These are phyloP conservation scores for Blastocystis sp. DNA, from an alignment of 352 stramenopile species.

Conservation along the genomic window DNA sequence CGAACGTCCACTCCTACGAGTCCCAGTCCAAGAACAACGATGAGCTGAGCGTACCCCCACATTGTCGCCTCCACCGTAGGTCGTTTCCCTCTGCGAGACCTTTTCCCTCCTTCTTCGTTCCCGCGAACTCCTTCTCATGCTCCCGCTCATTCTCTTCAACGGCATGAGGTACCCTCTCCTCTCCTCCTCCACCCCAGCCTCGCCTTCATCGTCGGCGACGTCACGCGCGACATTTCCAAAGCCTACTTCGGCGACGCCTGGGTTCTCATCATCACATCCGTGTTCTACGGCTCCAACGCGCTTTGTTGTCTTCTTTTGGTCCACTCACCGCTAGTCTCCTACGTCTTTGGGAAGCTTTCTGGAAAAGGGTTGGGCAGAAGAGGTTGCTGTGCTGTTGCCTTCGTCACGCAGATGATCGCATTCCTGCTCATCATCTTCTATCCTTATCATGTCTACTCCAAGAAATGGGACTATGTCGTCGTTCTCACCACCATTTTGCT, in stretches of 20 bases:
- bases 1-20: slow-evolving; percentile 18
- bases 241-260: slow-evolving; percentile 13
- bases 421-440: slow-evolving; percentile 66
- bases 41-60: neutral
- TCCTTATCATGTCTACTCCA: neutral
- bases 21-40: neutral
- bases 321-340: slow-evolving; percentile 6
- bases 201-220: slow-evolving; percentile 67
- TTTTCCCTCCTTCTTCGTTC: slow-evolving; percentile 31
- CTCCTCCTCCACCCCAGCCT: slow-evolving; percentile 19
- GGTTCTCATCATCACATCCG: slow-evolving; percentile 59
- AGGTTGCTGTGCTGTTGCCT: slow-evolving; percentile 15
- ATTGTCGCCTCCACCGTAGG: neutral
- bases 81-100: slow-evolving; percentile 39
- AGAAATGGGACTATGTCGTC: neutral
- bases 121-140: slow-evolving; percentile 30
- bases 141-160: slow-evolving; percentile 71
- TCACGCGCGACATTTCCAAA: slow-evolving; percentile 29
- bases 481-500: slow-evolving; percentile 33
- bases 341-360: slow-evolving; percentile 38
- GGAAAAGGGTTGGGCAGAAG: neutral
- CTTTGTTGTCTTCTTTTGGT: neutral
- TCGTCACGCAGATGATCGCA: slow-evolving; percentile 48
- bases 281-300: slow-evolving; percentile 69
- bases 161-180: slow-evolving; percentile 55